Evolutionary conservation across 768 basidiomycete genomes (phyloP), one percentile per base, ranked within the genome.

Genomic region (Hygrophorus pudorinus): DNA sequence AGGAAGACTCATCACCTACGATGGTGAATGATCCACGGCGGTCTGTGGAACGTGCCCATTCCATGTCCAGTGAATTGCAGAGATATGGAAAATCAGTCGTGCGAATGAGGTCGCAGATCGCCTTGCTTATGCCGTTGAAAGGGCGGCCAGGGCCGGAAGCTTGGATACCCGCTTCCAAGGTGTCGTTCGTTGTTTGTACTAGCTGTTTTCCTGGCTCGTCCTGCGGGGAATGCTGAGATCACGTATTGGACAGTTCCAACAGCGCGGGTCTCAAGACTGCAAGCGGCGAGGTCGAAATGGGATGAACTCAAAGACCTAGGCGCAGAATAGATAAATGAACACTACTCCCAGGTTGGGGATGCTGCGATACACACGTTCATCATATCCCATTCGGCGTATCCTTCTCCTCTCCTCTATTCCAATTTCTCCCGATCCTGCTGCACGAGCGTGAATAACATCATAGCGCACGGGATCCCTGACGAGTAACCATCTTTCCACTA

Each of bases 381-480:
- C 46, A 50, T 86, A 31, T 60, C 67, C 0, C 69, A 72, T 51
- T 71, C 70, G 17, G 92, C 88, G 5, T 96, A 94, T 59, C 92
- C 92, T 0, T 92, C 90, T 7, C 87, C 92, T 0, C 64, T 94
- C 39, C 71, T 68, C 0, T 94, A 93, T 58, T 64, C 68, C 7
- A 82, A 76, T 5, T 90, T 78, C 58, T 85, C 87, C 7, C 76
- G 74, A 47, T 81, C 85, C 14, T 82, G 84, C 54, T 89, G 86
- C 56, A 89, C 86, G 10, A 76, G 90, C 49, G 69, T 93, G 44
- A 96, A 96, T 56, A 94, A 94, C 51, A 65, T 94, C 28, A 71
- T 91, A 38, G 75, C 73, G 8, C 90, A 96, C 56, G 92, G 91
- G 1, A 91, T 96, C 45, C 92, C 92, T 21, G 89, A 94, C 65